phyloP scores from a whole-genome alignment of 2,329 filamentous ascomycete genomes.

The Fusarium tuaranense region DNA sequence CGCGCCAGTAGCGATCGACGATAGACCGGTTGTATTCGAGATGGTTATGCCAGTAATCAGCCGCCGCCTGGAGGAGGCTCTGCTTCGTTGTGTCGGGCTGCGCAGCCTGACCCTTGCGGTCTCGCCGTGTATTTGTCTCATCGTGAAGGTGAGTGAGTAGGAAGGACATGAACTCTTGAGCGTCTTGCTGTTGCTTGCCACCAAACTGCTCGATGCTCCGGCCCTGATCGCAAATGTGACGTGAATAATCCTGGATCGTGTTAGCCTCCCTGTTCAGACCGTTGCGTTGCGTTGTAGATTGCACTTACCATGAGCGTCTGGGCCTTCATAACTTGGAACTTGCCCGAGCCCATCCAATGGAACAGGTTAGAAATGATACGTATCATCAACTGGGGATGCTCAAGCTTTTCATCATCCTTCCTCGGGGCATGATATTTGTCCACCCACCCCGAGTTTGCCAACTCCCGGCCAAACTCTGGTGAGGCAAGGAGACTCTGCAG shows the following conservation, averaged over 20 bases:
- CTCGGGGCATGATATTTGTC: slow-evolving; percentile 74
- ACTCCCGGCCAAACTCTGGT: slow-evolving; percentile 72
- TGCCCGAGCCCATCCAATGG: slow-evolving; percentile 65
- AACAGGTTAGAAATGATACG: slow-evolving; percentile 70
- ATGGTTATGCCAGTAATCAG: slow-evolving; percentile 80
- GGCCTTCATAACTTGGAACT: slow-evolving; percentile 63
- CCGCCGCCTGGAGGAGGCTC: slow-evolving; percentile 66
- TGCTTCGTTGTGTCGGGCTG: slow-evolving; percentile 50
- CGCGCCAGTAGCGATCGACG: slow-evolving; percentile 83
- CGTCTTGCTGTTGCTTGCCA: slow-evolving; percentile 85
- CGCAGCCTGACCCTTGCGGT: slow-evolving; percentile 50
- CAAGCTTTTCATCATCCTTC: slow-evolving; percentile 68
- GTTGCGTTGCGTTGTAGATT: not conserved
- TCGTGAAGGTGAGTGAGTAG: slow-evolving; percentile 84
- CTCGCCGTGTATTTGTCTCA: slow-evolving; percentile 78
- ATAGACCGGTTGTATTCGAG: slow-evolving; percentile 78
- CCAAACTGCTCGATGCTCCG: slow-evolving; percentile 66
- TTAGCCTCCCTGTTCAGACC: slow-evolving; percentile 34
- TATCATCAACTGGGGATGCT: slow-evolving; percentile 69
- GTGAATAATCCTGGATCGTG: slow-evolving; percentile 64
- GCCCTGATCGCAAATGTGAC: slow-evolving; percentile 50
- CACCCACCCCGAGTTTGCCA: slow-evolving; percentile 70
- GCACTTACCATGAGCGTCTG: slow-evolving; percentile 68
- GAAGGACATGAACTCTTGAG: slow-evolving; percentile 89
- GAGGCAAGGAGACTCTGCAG: slow-evolving; percentile 87